phyloP scores from a whole-genome alignment of 257 asterid genomes.

The Agastache rugosa region DNA sequence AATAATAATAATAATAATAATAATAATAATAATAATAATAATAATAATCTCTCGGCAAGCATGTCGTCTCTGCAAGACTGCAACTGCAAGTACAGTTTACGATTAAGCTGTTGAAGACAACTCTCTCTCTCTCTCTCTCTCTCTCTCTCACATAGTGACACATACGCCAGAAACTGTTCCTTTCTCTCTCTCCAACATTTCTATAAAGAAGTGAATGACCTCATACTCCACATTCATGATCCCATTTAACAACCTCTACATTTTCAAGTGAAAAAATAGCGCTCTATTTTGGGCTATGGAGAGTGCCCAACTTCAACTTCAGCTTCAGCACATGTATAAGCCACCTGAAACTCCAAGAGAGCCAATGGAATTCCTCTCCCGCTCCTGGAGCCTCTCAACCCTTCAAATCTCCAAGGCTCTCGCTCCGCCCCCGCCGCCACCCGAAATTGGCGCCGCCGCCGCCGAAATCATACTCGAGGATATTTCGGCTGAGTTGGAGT shows the following conservation, averaged over 20 bases:
- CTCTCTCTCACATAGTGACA: conserved; percentile 24
- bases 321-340: conserved; percentile 52
- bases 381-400: conserved; percentile 93
- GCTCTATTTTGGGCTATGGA: conserved; percentile 49
- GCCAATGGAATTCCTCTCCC: conserved; percentile 94
- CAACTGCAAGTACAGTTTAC: conserved; percentile 12
- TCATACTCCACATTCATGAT: conserved; percentile 28
- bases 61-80: conserved; percentile 31
- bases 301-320: conserved; percentile 14
- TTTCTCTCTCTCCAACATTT: conserved; percentile 23
- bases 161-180: conserved; percentile 5
- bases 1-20: no score
- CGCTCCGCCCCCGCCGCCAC: conserved; percentile 48
- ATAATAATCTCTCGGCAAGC: conserved; percentile 1
- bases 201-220: conserved; percentile 35
- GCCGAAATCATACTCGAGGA: conserved; percentile 63
- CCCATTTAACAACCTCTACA: conserved; percentile 12
- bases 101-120: background rate
- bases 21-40: no score
- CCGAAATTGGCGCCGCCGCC: conserved; percentile 28
- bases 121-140: conserved; percentile 15
- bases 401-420: conserved; percentile 73
- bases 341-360: conserved; percentile 87
- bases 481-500: conserved; percentile 62
- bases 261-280: background rate